Evolutionary conservation across 179 eudicot species (phyloP).

Genomic region (Beta macrorhiza): DNA sequence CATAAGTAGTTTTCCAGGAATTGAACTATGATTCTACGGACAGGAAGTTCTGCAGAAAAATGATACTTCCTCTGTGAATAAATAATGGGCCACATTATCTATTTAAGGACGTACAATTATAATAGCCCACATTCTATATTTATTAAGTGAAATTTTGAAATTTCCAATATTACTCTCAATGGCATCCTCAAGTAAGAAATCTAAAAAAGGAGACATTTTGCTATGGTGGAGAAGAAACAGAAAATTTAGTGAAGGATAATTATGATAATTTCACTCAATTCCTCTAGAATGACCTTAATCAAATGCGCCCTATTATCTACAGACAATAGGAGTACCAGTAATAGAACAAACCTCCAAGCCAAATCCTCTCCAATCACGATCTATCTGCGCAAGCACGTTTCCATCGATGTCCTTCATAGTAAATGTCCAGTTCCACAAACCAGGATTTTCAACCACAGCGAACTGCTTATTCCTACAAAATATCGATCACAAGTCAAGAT

Average conservation of each 20-base stretch:
- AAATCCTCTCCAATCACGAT: conserved; percentile 98
- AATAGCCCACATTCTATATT: not conserved
- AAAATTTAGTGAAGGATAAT: no score
- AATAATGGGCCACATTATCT: not conserved
- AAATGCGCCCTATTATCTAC: not conserved
- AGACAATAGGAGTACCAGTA: not conserved
- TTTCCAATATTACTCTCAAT: not conserved
- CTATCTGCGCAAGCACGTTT: conserved; percentile 76
- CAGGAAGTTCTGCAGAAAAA: not conserved
- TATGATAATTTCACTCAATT: not conserved
- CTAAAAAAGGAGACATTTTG: no score
- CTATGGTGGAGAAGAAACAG: no score
- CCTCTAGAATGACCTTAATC: not conserved
- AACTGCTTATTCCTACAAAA: conserved; percentile 71
- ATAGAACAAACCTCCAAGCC: conserved; percentile 79
- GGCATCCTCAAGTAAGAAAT: no score
- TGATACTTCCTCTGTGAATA: not conserved
- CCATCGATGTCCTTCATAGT: conserved; percentile 84
- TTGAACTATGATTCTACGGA: not conserved
- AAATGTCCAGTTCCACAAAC: conserved; percentile 95
- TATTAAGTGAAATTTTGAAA: not conserved
- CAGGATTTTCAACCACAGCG: conserved; percentile 97
- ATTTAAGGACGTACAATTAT: not conserved
- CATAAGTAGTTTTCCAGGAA: not conserved
- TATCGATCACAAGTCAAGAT: conserved; percentile 6